phyloP scores from a whole-genome alignment of 176 grass and related monocot genomes.

The Carex cristatella region DNA sequence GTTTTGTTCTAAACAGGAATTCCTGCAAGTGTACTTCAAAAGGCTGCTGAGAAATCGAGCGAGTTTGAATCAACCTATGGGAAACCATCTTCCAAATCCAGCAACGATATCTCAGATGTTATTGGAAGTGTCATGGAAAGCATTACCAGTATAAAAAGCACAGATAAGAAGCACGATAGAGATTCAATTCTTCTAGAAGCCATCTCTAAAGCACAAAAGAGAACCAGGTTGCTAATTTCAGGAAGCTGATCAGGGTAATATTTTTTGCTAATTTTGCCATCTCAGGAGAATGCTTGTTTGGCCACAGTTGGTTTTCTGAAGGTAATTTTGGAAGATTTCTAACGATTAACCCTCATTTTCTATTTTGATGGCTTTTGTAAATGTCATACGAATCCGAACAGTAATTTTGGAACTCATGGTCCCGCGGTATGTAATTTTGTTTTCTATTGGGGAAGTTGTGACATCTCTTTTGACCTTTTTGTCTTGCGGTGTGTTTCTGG shows the following conservation, averaged over 20 bases:
- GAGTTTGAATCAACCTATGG: slow-evolving; percentile 76
- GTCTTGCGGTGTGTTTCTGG: neutral
- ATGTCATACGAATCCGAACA: neutral
- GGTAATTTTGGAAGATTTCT: neutral
- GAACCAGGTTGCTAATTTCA: slow-evolving; percentile 33
- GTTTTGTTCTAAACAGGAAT: slow-evolving; percentile 47
- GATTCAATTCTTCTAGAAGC: slow-evolving; percentile 29
- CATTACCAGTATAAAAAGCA: slow-evolving; percentile 29
- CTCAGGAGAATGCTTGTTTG: neutral
- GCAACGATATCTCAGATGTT: slow-evolving; percentile 25
- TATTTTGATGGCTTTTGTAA: slow-evolving; percentile 14
- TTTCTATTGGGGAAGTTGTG: neutral
- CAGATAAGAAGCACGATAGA: slow-evolving; percentile 25
- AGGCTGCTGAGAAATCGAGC: slow-evolving; percentile 58
- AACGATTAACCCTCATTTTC: neutral
- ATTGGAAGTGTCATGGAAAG: slow-evolving; percentile 43
- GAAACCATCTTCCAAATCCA: slow-evolving; percentile 19
- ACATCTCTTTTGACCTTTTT: neutral
- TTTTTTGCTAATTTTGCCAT: neutral
- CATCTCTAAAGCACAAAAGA: slow-evolving; percentile 48
- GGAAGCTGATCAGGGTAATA: neutral
- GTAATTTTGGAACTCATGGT: neutral
- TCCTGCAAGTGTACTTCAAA: slow-evolving; percentile 69
- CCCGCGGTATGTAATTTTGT: neutral
- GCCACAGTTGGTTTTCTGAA: neutral